Base-by-base conservation (phyloP, 2,329 filamentous ascomycete species). In the Epichloe sp. region DNA sequence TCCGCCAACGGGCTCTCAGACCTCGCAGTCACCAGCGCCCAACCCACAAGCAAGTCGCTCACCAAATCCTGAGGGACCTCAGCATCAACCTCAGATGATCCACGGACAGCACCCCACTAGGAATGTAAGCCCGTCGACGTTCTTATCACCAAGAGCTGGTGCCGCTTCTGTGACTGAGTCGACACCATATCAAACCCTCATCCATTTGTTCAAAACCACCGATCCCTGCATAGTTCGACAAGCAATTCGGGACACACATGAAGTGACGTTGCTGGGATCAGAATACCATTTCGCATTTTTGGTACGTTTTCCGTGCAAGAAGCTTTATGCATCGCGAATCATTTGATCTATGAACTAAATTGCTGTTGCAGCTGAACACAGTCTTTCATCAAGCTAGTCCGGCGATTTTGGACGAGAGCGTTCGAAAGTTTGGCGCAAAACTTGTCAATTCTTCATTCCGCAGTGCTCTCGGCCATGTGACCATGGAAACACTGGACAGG, bases 221-320 rank as follows among this genome's bases (percentile, higher is more conserved):
- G 56, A 70, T 6, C 65, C 74, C 0, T 64, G 71, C 35, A 68
- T 70, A n/a, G 71, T 78, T 19, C 68, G 75, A 12, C 70, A 72
- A 44, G 68, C 68, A 1, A 56, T 79, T 11, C 67, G 76, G 23
- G 75, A 77, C 54, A 67, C 72, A 50, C 77, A 74, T 72, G 64
- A 75, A 42, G 76, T 72, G 55, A 71, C 70, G 17, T 54, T 78
- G 2, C 50, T 72, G 3, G 76, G 76, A 10, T 75, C 72, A 4
- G 71, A 76, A 11, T 78, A 75, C 52, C 76, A 79, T 53, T 65
- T 71, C 42, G 68, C 71, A 2, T 79, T 79, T 54, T 52, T 79
- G 49, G 75, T 79, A 60, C 67, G 75, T 71, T 50, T 50, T n/a
- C 19, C 41, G 44, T 19, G 34, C 10, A 31, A 15, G 26, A 35